phyloP scores from a whole-genome alignment of 495 filamentous ascomycete genomes.

The Lichina pygmaea region DNA sequence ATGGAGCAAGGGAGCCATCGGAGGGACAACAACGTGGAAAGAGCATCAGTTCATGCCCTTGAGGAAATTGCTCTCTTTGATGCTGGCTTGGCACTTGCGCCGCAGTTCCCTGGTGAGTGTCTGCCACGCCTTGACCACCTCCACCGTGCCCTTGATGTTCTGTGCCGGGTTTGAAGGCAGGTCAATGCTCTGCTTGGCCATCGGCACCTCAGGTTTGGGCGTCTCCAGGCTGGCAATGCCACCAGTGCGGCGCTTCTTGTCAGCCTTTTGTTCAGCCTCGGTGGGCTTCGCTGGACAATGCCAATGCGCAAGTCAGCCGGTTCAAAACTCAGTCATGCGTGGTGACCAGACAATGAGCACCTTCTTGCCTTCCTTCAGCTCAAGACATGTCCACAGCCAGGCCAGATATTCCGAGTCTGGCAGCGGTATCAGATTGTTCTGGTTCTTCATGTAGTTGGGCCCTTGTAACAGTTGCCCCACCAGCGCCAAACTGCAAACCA shows the following conservation, averaged over 20 bases:
- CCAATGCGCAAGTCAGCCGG: not conserved
- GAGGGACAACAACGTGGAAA: too few relatives aligned
- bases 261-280: too few relatives aligned
- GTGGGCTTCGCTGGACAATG: constrained; percentile 41
- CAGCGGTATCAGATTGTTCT: constrained; percentile 41
- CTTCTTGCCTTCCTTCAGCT: constrained; percentile 14
- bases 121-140: constrained; percentile 28
- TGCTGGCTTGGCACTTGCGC: constrained; percentile 42
- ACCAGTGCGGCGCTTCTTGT: constrained; percentile 34
- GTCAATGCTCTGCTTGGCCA: constrained; percentile 67
- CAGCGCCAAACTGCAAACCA: constrained; percentile 21
- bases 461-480: constrained; percentile 51
- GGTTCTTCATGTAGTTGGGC: constrained; percentile 68
- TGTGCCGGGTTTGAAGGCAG: constrained; percentile 37
- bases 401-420: constrained; percentile 68
- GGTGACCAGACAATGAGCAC: constrained; percentile 1
- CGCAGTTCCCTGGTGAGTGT: constrained; percentile 44
- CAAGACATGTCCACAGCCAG: constrained; percentile 70
- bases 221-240: constrained; percentile 34
- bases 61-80: constrained; percentile 89
- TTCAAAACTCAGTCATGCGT: not conserved
- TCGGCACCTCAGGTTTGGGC: constrained; percentile 44
- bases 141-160: constrained; percentile 22
- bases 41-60: constrained; percentile 34
- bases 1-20: too few relatives aligned